phyloP scores from a whole-genome alignment of 306 rosid genomes.

The Abrus pulchellus region DNA sequence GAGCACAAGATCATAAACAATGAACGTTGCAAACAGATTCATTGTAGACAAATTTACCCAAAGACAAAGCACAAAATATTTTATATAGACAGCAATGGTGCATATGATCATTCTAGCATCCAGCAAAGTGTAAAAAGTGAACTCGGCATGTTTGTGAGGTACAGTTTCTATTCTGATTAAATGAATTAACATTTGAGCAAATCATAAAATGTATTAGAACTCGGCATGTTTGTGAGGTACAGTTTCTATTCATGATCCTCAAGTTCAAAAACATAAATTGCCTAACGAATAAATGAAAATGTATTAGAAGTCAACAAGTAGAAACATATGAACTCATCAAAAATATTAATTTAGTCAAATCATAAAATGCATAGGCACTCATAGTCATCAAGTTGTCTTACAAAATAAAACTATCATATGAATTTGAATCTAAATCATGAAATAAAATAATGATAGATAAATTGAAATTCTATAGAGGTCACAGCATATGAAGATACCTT shows the following conservation, averaged over 20 bases:
- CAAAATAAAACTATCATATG: background rate
- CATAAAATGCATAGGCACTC: slow-evolving; percentile 14
- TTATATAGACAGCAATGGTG: background rate
- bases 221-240: too few species aligned
- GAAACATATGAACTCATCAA: background rate
- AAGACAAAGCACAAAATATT: background rate
- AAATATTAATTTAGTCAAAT: background rate
- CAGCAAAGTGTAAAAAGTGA: background rate
- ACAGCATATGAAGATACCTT: background rate
- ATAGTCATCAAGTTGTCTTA: slow-evolving; percentile 16
- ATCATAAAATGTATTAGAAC: too few species aligned
- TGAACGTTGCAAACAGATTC: slow-evolving; percentile 35
- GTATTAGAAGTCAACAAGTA: background rate
- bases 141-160: background rate
- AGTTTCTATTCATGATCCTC: too few species aligned
- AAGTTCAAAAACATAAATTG: too few species aligned
- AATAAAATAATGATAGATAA: slow-evolving; percentile 19
- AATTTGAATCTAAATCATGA: slow-evolving; percentile 25
- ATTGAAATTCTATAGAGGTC: background rate
- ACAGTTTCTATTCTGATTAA: background rate
- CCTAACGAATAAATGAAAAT: too few species aligned
- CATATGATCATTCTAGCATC: slow-evolving; percentile 9
- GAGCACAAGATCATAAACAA: slow-evolving; percentile 26
- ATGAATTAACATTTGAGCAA: background rate
- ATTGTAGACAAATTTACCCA: slow-evolving; percentile 31